phyloP scores from a whole-genome alignment of 768 basidiomycete genomes.

The Gautieria morchelliformis region DNA sequence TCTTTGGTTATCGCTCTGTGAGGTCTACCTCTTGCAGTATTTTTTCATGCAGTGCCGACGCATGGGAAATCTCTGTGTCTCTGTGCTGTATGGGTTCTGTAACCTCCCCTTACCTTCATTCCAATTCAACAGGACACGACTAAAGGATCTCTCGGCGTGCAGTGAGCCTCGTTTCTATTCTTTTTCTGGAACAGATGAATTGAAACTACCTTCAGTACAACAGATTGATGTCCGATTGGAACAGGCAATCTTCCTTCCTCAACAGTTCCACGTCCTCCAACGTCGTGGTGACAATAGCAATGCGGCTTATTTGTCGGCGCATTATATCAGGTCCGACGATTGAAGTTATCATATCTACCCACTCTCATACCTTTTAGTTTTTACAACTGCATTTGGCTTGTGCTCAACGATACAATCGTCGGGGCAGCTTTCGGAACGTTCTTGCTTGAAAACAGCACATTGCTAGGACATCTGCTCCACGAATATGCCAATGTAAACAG shows the following conservation, averaged over 20 bases:
- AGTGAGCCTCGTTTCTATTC: neutral
- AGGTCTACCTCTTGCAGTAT: neutral
- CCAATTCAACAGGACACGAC: neutral
- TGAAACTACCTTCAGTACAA: conserved; percentile 31
- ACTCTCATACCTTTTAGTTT: conserved; percentile 40
- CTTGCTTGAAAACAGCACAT: conserved; percentile 51
- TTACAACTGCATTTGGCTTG: conserved; percentile 86
- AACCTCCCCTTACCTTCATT: neutral
- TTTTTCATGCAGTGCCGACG: neutral
- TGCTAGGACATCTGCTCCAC: conserved; percentile 33
- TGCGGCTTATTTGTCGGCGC: conserved; percentile 36
- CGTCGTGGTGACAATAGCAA: conserved; percentile 25
- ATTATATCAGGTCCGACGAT: conserved; percentile 58
- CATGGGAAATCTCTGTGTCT: neutral
- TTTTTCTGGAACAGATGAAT: too few relatives aligned
- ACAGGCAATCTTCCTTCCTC: conserved; percentile 36
- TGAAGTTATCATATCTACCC: neutral
- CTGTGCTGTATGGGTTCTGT: neutral
- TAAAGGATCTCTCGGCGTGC: conserved; percentile 4
- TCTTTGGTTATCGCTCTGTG: neutral
- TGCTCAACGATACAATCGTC: conserved; percentile 83
- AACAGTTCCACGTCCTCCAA: conserved; percentile 32
- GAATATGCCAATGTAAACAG: conserved; percentile 29
- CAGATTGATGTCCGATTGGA: conserved; percentile 51
- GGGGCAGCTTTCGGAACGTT: conserved; percentile 67